phyloP scores from a whole-genome alignment of 1,284 basidiomycete genomes.

The Tetrapyrgos nigripes region DNA sequence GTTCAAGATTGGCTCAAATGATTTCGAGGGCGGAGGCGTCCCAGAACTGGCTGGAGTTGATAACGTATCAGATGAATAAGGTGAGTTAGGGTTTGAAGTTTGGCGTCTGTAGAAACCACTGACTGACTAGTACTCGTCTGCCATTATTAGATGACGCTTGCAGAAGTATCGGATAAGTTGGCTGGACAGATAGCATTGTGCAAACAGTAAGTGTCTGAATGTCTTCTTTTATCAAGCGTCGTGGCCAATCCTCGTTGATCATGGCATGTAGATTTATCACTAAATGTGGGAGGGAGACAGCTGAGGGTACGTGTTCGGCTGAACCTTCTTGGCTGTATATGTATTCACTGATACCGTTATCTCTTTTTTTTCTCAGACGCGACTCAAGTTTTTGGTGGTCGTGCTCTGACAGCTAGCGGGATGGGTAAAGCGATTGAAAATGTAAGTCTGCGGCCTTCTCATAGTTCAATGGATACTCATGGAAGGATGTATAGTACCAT shows the following conservation, averaged over 20 bases:
- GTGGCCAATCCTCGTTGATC: neutral
- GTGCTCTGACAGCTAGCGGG: constrained; percentile 70
- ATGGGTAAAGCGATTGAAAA: constrained; percentile 73
- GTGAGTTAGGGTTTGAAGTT: constrained; percentile 61
- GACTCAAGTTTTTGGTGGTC: constrained; percentile 67
- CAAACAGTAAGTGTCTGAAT: neutral
- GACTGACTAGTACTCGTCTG: constrained; percentile 40
- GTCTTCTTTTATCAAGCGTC: neutral
- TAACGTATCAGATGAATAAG: constrained; percentile 84
- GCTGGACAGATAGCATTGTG: neutral
- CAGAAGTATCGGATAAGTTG: constrained; percentile 43
- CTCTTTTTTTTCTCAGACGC: no score
- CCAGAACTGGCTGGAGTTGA: constrained; percentile 81
- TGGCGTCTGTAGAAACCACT: constrained; percentile 47
- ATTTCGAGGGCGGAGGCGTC: constrained; percentile 77
- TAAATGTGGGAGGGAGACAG: constrained; percentile 41
- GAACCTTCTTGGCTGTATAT: constrained; percentile 29
- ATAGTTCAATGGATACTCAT: constrained; percentile 1
- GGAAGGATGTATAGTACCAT: constrained; percentile 57
- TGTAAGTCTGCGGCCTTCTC: constrained; percentile 39
- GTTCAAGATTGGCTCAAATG: constrained; percentile 79
- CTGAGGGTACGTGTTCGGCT: constrained; percentile 70
- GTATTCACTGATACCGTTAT: neutral
- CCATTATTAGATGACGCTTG: neutral
- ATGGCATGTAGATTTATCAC: neutral